Base-by-base conservation (phyloP, 768 basidiomycete genomes). In the Baorangia bicolor region DNA sequence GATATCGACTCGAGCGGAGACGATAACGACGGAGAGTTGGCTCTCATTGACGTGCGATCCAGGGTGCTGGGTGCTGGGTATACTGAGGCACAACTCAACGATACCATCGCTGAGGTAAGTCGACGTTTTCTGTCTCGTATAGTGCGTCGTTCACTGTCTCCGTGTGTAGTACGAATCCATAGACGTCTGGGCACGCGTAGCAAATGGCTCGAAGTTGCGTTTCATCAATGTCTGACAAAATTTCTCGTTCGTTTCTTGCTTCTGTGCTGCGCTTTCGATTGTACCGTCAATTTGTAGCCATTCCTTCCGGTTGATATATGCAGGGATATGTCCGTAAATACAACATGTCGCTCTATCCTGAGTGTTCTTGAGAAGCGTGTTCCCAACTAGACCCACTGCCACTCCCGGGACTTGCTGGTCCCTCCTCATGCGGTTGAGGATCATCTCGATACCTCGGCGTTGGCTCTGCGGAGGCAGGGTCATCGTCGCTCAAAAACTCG, bases 31-130 rank as follows among this genome's bases (percentile, higher is more conserved):
- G 79, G 80, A 50, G 89, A 92, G 64, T 72, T 97, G 57, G 83
- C 85, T 9, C 85, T 99, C 79, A 81, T 92, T 39, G 94, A 98
- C 60, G 84, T 98, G 53, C 84, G 95, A 31, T 85, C 88, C 44
- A 84, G 94, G 37, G 88, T 98, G 12, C 73, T 95, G 53, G 86
- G 85, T 43, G 86, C 85, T 61, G 95, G 95, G 18, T 97, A 88
- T 73, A 98, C 93, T 14, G 96, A 99, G 69, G 85, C 81, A 2
- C 90, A 94, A 72, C 79, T 99, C 14, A 91, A 88, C 78, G 87
- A 92, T 58, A 91, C 92, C 1, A 88, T 98, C 48, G 64, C 78
- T 18, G 80, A 89, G 78, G 94, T 94, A 66, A 70, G 85, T 68
- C 49, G 20, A 25, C 16, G 1, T 51, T 40, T 49, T 56, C 14